A percentile compares a stretch with the other conserved stretches of the same genome.
Evolutionary conservation across 2,329 filamentous ascomycete species (phyloP).

Genomic region (Fusarium humuli): DNA sequence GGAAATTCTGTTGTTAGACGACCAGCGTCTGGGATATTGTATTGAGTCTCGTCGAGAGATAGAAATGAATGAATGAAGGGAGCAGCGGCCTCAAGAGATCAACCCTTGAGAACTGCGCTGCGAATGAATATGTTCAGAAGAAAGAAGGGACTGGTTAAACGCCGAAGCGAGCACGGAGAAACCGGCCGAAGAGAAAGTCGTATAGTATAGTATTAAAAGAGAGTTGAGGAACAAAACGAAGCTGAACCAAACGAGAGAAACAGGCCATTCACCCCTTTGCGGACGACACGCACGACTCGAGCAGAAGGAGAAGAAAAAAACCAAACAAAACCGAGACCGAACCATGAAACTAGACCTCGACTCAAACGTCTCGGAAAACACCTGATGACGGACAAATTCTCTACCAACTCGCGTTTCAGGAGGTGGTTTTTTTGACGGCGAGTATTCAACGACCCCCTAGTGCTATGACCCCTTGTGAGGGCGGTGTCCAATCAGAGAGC

Average conservation of each 20-base stretch:
- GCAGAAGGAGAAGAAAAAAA: constrained; percentile 15
- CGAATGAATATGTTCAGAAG: constrained; percentile 22
- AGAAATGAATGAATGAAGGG: constrained; percentile 22
- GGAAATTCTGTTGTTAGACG: constrained; percentile 36
- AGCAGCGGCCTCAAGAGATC: constrained; percentile 29
- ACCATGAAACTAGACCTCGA: constrained; percentile 42
- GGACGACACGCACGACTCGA: constrained; percentile 6
- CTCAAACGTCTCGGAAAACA: constrained; percentile 44
- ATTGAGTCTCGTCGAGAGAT: constrained; percentile 43
- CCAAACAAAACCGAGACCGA: constrained; percentile 28
- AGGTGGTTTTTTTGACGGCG: constrained; percentile 43
- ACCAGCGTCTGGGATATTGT: constrained; percentile 42
- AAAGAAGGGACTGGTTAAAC: constrained; percentile 19
- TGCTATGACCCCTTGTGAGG: constrained; percentile 23
- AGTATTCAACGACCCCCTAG: constrained; percentile 36
- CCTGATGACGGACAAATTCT: constrained; percentile 41
- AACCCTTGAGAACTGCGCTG: constrained; percentile 21
- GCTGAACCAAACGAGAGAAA: constrained; percentile 12
- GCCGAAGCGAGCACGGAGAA: constrained; percentile 32
- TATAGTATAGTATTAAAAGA: constrained; percentile 29
- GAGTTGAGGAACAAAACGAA: constrained; percentile 14
- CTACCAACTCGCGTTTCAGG: constrained; percentile 47
- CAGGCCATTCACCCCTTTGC: background rate
- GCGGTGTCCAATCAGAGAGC: constrained; percentile 43
- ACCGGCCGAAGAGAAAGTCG: constrained; percentile 23